Evolutionary conservation across 495 filamentous ascomycete species (phyloP), one percentile per base, ranked within the genome.

Genomic region (Daldinia loculata): DNA sequence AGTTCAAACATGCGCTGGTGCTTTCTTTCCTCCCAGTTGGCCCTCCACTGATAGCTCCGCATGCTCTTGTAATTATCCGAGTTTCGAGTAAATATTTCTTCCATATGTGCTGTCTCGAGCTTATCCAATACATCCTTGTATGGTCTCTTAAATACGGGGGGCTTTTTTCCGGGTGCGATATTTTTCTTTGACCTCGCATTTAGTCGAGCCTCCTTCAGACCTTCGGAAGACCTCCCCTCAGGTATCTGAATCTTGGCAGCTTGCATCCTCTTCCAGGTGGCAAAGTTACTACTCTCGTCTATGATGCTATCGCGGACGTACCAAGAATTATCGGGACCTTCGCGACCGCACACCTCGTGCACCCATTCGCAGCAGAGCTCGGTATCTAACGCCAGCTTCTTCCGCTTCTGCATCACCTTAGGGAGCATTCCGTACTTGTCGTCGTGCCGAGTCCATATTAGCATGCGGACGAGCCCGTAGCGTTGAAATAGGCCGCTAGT

Each of bases 401-500:
- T 81, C 50, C 90, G 86, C 3, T 80, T 75, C 17, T 73, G 75
- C 2, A 90, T 61, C 2, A 74, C 79, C 29, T 85, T 85, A 0
- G 93, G 92, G 22, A 84, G 9, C 0, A 81, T 5, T 4, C 89
- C 38, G 6, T 85, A 43, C 52, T 83, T 86, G 24, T 92, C 89
- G 0, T 77, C 67, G 32, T 85, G 75, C 0, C 79, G 75, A 5
- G 86, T 55, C 85, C 91, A 90, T 29, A 91, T 68, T 3, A 97
- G 80, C 80, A 94, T 87, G 57, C 93, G 87, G 7, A 95, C 89
- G 6, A 86, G 84, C 8, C 93, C 90, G 67, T 88, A 89, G 19
- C 75, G 80, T 51, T 92, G 89, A 59, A 90, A 87, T 17, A 85
- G 75, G 2, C 74, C 65, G 17, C 78, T 70, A 4, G 69, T 62